These are phyloP conservation scores for Tetrapisispora arboricola DNA, from an alignment of 805 yeast species.

Conservation along the genomic window DNA sequence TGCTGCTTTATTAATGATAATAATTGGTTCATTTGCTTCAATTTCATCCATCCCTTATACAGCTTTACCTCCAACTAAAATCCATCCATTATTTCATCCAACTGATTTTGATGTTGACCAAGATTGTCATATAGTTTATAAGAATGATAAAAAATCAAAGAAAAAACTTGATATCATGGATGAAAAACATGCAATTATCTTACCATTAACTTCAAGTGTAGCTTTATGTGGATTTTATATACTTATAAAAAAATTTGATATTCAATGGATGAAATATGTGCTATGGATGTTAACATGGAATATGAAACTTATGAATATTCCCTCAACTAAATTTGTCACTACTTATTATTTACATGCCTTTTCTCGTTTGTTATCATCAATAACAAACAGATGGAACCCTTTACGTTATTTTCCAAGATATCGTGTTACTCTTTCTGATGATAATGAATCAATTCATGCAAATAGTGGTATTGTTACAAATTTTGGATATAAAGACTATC, in stretches of 20 bases:
- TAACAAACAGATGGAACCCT: constrained; percentile 19
- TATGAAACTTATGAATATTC: constrained; percentile 27
- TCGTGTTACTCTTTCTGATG: constrained; percentile 32
- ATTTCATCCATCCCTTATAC: constrained; percentile 23
- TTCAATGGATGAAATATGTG: constrained; percentile 26
- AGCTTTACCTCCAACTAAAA: constrained; percentile 27
- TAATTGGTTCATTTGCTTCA: constrained; percentile 30
- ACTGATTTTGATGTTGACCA: constrained; percentile 29
- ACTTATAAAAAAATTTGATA: constrained; percentile 19
- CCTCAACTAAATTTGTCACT: constrained; percentile 27
- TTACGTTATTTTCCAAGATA: constrained; percentile 29
- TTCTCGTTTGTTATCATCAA: constrained; percentile 24
- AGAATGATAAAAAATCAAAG: constrained; percentile 10
- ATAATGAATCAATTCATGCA: constrained; percentile 31
- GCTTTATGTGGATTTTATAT: constrained; percentile 31
- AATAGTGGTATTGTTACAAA: constrained; percentile 31
- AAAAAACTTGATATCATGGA: constrained; percentile 7
- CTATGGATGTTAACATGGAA: constrained; percentile 29
- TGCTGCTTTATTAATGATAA: constrained; percentile 23
- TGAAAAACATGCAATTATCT: constrained; percentile 28
- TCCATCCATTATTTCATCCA: constrained; percentile 35
- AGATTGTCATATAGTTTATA: constrained; percentile 11
- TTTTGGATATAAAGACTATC: constrained; percentile 16
- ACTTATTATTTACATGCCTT: constrained; percentile 20
- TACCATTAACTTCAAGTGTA: constrained; percentile 38